phyloP scores from a whole-genome alignment of 768 basidiomycete genomes.

The Krasilnikovozyma curviuscula region DNA sequence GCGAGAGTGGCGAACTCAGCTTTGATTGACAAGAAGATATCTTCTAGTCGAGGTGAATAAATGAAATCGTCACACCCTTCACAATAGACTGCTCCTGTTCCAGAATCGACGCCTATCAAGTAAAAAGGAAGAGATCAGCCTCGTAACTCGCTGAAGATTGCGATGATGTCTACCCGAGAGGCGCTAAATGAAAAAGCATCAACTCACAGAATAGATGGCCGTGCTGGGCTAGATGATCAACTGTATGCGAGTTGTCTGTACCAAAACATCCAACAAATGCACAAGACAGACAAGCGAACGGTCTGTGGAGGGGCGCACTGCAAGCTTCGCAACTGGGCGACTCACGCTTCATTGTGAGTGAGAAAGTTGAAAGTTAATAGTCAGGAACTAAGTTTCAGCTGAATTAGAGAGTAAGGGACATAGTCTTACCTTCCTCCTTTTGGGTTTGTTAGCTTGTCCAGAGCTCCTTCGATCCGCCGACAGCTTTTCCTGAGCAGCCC shows the following conservation, averaged over 20 bases:
- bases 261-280: conserved; percentile 50
- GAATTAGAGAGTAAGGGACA: too few species aligned
- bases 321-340: conserved; percentile 49
- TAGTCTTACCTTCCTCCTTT: too few species aligned
- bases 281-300: conserved; percentile 58
- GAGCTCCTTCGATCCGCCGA: too few species aligned
- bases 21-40: conserved; percentile 32
- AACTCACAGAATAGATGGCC: conserved; percentile 50
- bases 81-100: conserved; percentile 58
- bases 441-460: too few species aligned
- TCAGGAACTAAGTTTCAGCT: too few species aligned
- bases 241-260: conserved; percentile 33
- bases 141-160: conserved; percentile 4
- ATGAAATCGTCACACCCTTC: conserved; percentile 54
- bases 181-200: background rate
- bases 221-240: conserved; percentile 37
- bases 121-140: background rate
- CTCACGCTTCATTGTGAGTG: too few species aligned
- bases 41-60: conserved; percentile 39
- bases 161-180: background rate
- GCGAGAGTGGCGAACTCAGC: too few species aligned
- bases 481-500: too few species aligned
- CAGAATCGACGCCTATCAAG: conserved; percentile 48
- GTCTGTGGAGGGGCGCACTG: conserved; percentile 36
- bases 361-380: too few species aligned